Evolutionary conservation across 2,329 filamentous ascomycete genomes (phyloP), one percentile per base, ranked within the genome.

Genomic region (Trichothecium sympodiale): DNA sequence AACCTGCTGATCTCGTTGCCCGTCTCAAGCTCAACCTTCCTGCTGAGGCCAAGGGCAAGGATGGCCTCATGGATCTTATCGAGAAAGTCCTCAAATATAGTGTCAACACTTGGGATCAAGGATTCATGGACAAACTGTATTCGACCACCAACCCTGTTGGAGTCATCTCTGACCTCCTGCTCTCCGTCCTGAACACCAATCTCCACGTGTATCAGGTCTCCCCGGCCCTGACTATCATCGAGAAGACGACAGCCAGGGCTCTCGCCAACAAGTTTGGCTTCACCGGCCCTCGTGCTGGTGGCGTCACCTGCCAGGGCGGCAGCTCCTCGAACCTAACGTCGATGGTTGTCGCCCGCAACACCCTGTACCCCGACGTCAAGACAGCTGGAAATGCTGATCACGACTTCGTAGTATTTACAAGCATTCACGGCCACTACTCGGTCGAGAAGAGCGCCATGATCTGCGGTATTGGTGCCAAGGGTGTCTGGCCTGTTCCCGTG

Each of bases 41-140:
- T 0, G 60, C 56, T 3, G 55, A 67, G 28, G 78, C 74, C 7
- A 64, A 62, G 42, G 81, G 79, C 1, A 82, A 82, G 46, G 73
- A 83, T 30, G 89, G 88, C 0, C 62, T 95, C 23, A 62, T 94
- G 18, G 68, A 76, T 25, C 74, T 75, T 3, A 70, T 94, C 31
- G 64, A 77, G 45, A 72, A 77, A 41, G 68, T 95, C 15, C 67
- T 96, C 29, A 69, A 74, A 43, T 87, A 93, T 58, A 91, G 83
- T 51, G 89, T 96, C 52, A 98, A 98, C 61, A 95, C 89, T n/a
- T 96, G 88, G 84, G 83, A 94, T 51, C 88, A 94, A 59, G 89
- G 89, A 9, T 98, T 96, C 59, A 62, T 96, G 51, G 88, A 95
- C 61, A 96, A 98, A 62, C 67, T 96, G 14, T 96, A 95, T 57